phyloP scores from a whole-genome alignment of 2,329 filamentous ascomycete species.

The Claviceps fusiformis region DNA sequence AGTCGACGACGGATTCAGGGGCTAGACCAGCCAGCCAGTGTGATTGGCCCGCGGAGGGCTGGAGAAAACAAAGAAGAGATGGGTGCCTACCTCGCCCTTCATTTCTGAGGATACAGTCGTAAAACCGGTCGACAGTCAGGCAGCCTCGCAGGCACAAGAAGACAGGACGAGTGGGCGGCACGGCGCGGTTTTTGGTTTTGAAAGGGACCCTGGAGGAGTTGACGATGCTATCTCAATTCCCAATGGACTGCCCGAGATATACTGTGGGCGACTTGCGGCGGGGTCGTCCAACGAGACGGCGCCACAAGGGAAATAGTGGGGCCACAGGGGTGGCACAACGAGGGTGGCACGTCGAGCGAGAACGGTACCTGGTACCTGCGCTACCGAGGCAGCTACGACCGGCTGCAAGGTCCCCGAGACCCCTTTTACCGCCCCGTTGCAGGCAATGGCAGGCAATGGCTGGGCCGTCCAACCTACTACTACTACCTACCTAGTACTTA shows the following conservation, averaged over 20 bases:
- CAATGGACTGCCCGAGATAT: neutral
- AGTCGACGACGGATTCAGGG: neutral
- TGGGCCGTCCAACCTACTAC: no score
- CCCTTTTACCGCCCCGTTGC: conserved; percentile 6
- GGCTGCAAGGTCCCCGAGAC: conserved; percentile 1
- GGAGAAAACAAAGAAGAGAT: neutral
- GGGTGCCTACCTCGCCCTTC: conserved; percentile 41
- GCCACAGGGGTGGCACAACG: neutral
- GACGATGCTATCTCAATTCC: conserved; percentile 15
- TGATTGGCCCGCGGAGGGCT: neutral
- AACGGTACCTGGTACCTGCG: conserved; percentile 2
- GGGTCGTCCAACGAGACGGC: conserved; percentile 3
- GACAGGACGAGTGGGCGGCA: conserved; percentile 17
- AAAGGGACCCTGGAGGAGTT: conserved; percentile 13
- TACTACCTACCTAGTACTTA: no score
- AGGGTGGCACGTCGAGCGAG: neutral
- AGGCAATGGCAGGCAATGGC: neutral
- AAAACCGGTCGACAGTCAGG: conserved; percentile 9
- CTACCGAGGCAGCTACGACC: no score
- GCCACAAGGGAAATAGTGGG: conserved; percentile 3
- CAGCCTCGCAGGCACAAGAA: neutral
- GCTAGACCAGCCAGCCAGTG: neutral
- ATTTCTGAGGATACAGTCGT: conserved; percentile 15
- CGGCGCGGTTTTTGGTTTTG: conserved; percentile 15
- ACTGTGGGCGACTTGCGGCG: neutral